A percentile compares a stretch with the other conserved stretches of the same genome.
phyloP scores from a whole-genome alignment of 1,284 basidiomycete genomes.

The Meira nashicola region DNA sequence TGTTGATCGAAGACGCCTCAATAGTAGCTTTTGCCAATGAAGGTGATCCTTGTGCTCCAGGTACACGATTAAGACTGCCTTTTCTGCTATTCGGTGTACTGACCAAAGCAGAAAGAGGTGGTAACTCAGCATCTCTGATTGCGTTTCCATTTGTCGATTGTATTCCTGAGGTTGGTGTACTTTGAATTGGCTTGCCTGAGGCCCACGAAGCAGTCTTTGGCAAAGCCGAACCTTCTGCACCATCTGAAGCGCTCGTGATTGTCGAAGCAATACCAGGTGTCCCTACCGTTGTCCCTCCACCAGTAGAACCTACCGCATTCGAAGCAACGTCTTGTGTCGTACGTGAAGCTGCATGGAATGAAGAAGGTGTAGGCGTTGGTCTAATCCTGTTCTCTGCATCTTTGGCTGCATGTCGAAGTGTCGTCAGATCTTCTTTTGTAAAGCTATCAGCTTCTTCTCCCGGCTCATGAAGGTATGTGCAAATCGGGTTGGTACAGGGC shows the following conservation, averaged over 20 bases:
- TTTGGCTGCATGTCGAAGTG: conserved; percentile 49
- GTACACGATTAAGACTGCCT: conserved; percentile 18
- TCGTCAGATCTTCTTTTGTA: conserved; percentile 51
- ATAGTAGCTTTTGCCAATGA: conserved; percentile 11
- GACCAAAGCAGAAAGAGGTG: conserved; percentile 28
- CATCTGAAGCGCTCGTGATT: not conserved
- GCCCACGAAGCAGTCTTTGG: conserved; percentile 52
- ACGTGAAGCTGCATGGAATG: conserved; percentile 7
- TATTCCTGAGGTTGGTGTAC: not conserved
- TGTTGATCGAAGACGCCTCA: not conserved
- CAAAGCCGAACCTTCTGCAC: conserved; percentile 40
- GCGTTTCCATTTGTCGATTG: conserved; percentile 12
- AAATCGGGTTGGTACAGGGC: conserved; percentile 79
- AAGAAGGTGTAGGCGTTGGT: conserved; percentile 22
- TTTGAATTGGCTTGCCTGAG: conserved; percentile 33
- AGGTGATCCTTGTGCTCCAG: conserved; percentile 8
- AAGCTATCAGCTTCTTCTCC: conserved; percentile 95
- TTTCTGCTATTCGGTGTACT: conserved; percentile 20
- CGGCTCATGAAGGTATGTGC: conserved; percentile 94
- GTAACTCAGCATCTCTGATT: conserved; percentile 43
- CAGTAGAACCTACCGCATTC: not conserved
- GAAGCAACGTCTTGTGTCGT: not conserved
- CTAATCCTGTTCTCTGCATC: conserved; percentile 50
- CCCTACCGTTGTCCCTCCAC: not conserved
- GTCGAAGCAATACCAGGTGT: no score